Base-by-base conservation (phyloP, 176 grass and related monocot genomes). In the Oryza longistaminata region DNA sequence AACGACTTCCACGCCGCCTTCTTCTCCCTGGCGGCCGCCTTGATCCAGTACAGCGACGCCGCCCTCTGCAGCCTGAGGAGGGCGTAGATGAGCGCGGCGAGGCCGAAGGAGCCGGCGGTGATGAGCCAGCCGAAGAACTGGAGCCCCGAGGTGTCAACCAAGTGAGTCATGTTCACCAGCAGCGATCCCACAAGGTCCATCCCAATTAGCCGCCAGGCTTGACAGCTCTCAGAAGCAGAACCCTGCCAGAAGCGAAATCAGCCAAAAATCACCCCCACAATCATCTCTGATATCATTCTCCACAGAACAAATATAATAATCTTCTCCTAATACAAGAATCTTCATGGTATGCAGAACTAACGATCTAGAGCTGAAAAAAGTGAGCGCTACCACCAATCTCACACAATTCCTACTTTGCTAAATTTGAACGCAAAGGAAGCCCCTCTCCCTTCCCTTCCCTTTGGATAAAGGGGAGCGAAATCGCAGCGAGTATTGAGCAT, bases 1-100 rank as follows among this genome's bases (percentile, higher is more conserved):
- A 85, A 71, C 6, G 43, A 60, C 79, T 89, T 84, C 33, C 82
- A 81, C 22, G 72, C 80, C 3, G 88, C 91, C 44, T 66, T 87
- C 80, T 90, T 95, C 92, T 93, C 91, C 79, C 82, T 90, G 42
- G 91, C 92, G 2, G 94, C 88, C 25, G 81, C 84, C 79, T 93
- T 98, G 53, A 86, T 74, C 93, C 95, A 98, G 68, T 90, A 95
- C 5, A 92, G 84, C 27, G 85, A 93, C 6, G 87, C 93, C 73
- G 86, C 91, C 53, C 83, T 89, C 85, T 97, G 92, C 82, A 98
- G 78, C 76, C 85, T 83, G 37, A 93, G 88, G 64, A 95, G 92
- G 3, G 45, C 50, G 79, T 93, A 95, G 82, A 98, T 78, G 64
- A 91, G 78, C 0, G 87, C 93, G 0, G 90, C 66, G 3, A 92